Percentiles rank a stretch among this genome's conserved stretches.
Conservation (phyloP, 129 eudicot species). For the Erigeron canadensis region DNA sequence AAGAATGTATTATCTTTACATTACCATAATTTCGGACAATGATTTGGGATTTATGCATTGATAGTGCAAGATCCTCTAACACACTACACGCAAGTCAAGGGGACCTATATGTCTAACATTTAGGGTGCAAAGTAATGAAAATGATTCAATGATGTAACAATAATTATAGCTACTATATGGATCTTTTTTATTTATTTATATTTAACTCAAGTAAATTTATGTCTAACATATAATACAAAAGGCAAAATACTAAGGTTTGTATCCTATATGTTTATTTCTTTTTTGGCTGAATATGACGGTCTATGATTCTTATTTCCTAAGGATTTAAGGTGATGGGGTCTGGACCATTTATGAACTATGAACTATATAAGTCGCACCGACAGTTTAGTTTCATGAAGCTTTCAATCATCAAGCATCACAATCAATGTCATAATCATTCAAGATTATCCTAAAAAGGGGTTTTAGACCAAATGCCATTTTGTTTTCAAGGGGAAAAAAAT, state of each 20-base stretch:
- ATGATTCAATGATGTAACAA: slow-evolving; percentile 25
- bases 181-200: neutral
- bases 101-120: slow-evolving; percentile 29
- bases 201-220: slow-evolving; percentile 8
- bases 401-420: slow-evolving; percentile 20
- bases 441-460: neutral
- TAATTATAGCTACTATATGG: neutral
- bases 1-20: neutral
- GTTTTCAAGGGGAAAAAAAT: neutral
- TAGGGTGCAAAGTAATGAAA: slow-evolving; percentile 24
- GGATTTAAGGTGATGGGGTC: slow-evolving; percentile 20
- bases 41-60: neutral
- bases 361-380: slow-evolving; percentile 23
- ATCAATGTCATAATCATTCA: slow-evolving; percentile 4
- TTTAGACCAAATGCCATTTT: slow-evolving; percentile 11
- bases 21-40: no score
- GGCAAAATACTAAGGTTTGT: neutral
- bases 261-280: slow-evolving; percentile 12
- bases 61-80: slow-evolving; percentile 10
- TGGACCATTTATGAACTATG: slow-evolving; percentile 15
- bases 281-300: slow-evolving; percentile 9
- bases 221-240: neutral
- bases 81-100: slow-evolving; percentile 15
- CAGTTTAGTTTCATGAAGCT: slow-evolving; percentile 16
- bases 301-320: neutral